phyloP scores from a whole-genome alignment of 2,329 filamentous ascomycete species.

The Tolypocladium tropicale region DNA sequence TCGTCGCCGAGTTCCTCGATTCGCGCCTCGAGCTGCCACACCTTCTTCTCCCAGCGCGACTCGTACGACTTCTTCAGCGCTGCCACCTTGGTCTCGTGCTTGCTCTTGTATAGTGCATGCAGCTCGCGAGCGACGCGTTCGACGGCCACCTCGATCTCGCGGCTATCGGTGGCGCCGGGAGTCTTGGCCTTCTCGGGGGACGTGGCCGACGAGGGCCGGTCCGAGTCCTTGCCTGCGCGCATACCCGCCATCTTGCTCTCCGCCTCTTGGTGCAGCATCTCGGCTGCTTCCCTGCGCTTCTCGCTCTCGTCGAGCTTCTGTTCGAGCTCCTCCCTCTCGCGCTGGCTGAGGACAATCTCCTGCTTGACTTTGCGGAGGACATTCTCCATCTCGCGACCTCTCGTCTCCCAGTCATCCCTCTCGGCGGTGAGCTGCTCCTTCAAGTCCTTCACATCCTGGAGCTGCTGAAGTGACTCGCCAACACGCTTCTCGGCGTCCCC shows the following conservation, averaged over 20 bases:
- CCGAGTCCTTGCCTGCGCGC: conserved; percentile 48
- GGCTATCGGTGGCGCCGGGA: conserved; percentile 25
- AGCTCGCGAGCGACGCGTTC: conserved; percentile 92
- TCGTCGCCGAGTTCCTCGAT: conserved; percentile 61
- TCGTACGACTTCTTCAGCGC: conserved; percentile 83
- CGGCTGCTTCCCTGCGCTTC: conserved; percentile 60
- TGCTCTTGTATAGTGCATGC: conserved; percentile 88
- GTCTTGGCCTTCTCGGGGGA: conserved; percentile 29
- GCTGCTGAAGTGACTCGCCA: conserved; percentile 71
- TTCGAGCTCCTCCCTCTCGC: conserved; percentile 71
- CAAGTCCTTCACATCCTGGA: conserved; percentile 64
- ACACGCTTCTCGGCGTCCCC: conserved; percentile 87
- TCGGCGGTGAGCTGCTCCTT: conserved; percentile 66
- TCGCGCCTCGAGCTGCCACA: conserved; percentile 64
- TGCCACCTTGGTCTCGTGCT: conserved; percentile 92
- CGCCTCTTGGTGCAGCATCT: conserved; percentile 66
- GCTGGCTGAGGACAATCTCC: conserved; percentile 67
- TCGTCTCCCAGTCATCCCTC: conserved; percentile 73
- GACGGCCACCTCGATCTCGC: conserved; percentile 73
- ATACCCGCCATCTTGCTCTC: conserved; percentile 67
- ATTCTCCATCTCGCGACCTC: conserved; percentile 75
- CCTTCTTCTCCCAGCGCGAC: conserved; percentile 78
- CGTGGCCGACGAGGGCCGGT: conserved; percentile 12
- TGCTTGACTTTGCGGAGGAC: conserved; percentile 71
- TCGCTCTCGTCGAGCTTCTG: conserved; percentile 69